Evolutionary conservation across 257 asterid species (phyloP), one percentile per base, ranked within the genome.

Genomic region (Salvia rosmarinus): DNA sequence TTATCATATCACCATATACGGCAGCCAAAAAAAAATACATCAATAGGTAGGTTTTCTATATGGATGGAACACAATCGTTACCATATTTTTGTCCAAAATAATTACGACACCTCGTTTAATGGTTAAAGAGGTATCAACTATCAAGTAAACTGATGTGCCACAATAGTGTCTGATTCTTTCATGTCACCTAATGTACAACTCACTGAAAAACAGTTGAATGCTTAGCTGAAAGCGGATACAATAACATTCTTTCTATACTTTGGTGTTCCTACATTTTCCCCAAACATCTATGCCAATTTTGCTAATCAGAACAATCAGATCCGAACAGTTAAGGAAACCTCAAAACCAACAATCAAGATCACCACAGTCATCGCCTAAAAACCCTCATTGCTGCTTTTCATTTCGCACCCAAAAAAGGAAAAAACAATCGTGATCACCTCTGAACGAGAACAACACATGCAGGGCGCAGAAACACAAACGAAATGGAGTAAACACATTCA

Each of bases 381-480:
- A 37, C 58, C 55, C 68, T 5, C 70, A 12, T 42, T 23, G 8
- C 7, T 20, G 34, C 4, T 19, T 63, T 42, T 40, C 19, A 16
- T 16, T 35, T 0, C 1, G 11, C 30, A 52, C 6, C 6, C 20
- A 4, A 13, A 19, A 44, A 6, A 58, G 19, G 19, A 7, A 9
- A 52, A 43, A 57, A 17, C 39, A 66, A 50, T 58, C 49, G 57
- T 20, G 51, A 60, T 50, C 67, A 10, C 59, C 39, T 67, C 44
- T 13, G 35, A 58, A 4, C 39, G 8, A 57, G n/a, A 77, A 65
- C 17, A 25, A 10, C 68, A 62, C 68, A 73, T 61, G 82, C 75
- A 67, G 47, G 12, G 40, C 19, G 40, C 19, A 42, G 17, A 14
- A 9, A 51, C 72, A 65, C 34, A 60, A 19, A 42, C 9, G 54